Evolutionary conservation across 1,139 yeast species (phyloP).

Genomic region (Hansenula sp.): DNA sequence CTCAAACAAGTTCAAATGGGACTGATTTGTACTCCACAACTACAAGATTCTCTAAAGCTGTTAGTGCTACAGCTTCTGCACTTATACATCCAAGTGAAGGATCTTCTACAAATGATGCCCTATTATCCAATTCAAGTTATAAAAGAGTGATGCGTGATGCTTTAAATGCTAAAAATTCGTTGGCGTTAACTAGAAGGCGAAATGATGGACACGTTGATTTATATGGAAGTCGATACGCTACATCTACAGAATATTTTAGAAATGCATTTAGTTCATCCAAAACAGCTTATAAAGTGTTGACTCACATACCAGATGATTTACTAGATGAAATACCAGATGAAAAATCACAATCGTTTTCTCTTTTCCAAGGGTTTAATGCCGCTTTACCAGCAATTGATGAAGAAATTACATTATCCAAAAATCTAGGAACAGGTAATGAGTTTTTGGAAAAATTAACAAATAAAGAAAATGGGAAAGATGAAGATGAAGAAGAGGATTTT

Average conservation of each 20-base stretch:
- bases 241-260: slow-evolving; percentile 27
- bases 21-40: slow-evolving; percentile 23
- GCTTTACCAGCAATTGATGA: slow-evolving; percentile 44
- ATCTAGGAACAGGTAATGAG: slow-evolving; percentile 14
- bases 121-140: slow-evolving; percentile 34
- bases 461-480: slow-evolving; percentile 15
- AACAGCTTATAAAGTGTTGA: slow-evolving; percentile 40
- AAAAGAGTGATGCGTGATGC: slow-evolving; percentile 46
- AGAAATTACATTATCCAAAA: slow-evolving; percentile 22
- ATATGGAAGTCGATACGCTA: slow-evolving; percentile 23
- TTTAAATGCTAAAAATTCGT: slow-evolving; percentile 24
- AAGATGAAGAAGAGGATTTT: slow-evolving; percentile 10
- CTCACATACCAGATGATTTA: slow-evolving; percentile 52
- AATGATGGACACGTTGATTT: slow-evolving; percentile 16
- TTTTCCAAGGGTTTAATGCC: slow-evolving; percentile 67
- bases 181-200: slow-evolving; percentile 13
- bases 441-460: slow-evolving; percentile 13
- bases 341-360: slow-evolving; percentile 33
- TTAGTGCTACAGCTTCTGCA: slow-evolving; percentile 42
- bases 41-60: slow-evolving; percentile 30
- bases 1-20: slow-evolving; percentile 8
- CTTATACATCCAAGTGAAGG: slow-evolving; percentile 27
- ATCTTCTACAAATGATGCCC: slow-evolving; percentile 25
- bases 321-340: slow-evolving; percentile 43
- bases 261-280: slow-evolving; percentile 27